Conservation (phyloP, 2,329 filamentous ascomycete genomes). For the Ilyonectria mors-panacis region DNA sequence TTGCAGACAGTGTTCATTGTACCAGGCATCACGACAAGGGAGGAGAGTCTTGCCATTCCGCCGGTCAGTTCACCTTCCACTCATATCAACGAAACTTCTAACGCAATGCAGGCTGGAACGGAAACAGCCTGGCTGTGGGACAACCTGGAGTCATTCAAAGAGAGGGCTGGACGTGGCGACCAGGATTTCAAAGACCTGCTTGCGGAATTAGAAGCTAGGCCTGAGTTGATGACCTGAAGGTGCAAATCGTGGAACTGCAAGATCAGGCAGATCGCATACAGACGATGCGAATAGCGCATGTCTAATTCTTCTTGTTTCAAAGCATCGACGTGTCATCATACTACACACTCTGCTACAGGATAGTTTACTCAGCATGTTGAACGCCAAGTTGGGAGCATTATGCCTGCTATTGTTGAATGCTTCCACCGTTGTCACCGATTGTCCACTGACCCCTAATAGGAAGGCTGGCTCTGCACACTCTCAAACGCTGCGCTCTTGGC, state of each 20-base stretch:
- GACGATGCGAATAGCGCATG: background rate
- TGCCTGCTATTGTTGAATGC: background rate
- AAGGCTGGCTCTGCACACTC: too few relatives aligned
- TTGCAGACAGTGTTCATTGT: background rate
- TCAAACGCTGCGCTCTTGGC: background rate
- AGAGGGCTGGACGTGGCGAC: background rate
- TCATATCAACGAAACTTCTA: too few relatives aligned
- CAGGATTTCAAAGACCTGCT: background rate
- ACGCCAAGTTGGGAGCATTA: background rate
- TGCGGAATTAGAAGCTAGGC: background rate
- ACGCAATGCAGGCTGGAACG: background rate
- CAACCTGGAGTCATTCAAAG: background rate
- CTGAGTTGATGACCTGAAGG: background rate
- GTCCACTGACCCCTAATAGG: too few relatives aligned
- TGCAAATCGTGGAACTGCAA: too few relatives aligned
- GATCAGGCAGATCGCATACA: too few relatives aligned
- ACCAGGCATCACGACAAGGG: background rate
- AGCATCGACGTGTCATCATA: background rate
- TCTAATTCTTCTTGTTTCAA: background rate
- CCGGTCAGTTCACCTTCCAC: background rate
- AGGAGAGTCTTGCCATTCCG: background rate
- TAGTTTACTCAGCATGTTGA: background rate
- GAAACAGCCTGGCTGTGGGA: background rate
- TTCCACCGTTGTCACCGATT: background rate
- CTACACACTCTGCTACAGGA: background rate